phyloP scores from a whole-genome alignment of 1,139 yeast genomes.

The Blastobotrys raffinosifermentans region DNA sequence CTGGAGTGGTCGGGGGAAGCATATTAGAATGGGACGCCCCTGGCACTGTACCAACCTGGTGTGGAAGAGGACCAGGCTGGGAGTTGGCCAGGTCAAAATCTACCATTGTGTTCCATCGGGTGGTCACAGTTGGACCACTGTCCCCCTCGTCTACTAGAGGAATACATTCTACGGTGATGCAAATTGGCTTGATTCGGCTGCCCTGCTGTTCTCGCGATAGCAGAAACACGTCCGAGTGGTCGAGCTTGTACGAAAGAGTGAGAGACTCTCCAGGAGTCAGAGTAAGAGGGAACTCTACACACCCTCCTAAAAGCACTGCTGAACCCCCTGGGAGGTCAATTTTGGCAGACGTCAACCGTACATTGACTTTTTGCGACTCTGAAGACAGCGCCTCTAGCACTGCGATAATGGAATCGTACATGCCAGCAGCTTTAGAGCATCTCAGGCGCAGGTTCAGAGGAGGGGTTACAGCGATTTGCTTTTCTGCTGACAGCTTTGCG shows the following conservation, averaged over 20 bases:
- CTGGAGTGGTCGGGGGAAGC: slow-evolving; percentile 4
- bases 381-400: slow-evolving; percentile 51
- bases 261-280: slow-evolving; percentile 31
- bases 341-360: slow-evolving; percentile 33
- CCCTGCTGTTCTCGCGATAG: slow-evolving; percentile 13
- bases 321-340: slow-evolving; percentile 42
- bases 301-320: slow-evolving; percentile 33
- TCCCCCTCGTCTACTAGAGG: slow-evolving; percentile 11
- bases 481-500: slow-evolving; percentile 13
- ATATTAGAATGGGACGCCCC: not conserved
- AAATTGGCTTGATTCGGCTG: slow-evolving; percentile 22
- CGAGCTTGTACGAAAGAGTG: slow-evolving; percentile 27
- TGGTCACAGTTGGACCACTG: slow-evolving; percentile 37
- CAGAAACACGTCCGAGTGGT: slow-evolving; percentile 22
- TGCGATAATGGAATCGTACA: slow-evolving; percentile 46
- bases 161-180: slow-evolving; percentile 20
- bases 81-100: slow-evolving; percentile 51
- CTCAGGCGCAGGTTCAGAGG: slow-evolving; percentile 51
- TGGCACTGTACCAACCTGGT: slow-evolving; percentile 10
- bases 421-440: slow-evolving; percentile 52
- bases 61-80: slow-evolving; percentile 25
- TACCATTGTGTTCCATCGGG: slow-evolving; percentile 56
- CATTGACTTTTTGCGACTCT: slow-evolving; percentile 33
- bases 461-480: slow-evolving; percentile 40
- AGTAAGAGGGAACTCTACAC: slow-evolving; percentile 29